Evolutionary conservation across 2,329 filamentous ascomycete species (phyloP).

Genomic region (Colletotrichum abscissum): DNA sequence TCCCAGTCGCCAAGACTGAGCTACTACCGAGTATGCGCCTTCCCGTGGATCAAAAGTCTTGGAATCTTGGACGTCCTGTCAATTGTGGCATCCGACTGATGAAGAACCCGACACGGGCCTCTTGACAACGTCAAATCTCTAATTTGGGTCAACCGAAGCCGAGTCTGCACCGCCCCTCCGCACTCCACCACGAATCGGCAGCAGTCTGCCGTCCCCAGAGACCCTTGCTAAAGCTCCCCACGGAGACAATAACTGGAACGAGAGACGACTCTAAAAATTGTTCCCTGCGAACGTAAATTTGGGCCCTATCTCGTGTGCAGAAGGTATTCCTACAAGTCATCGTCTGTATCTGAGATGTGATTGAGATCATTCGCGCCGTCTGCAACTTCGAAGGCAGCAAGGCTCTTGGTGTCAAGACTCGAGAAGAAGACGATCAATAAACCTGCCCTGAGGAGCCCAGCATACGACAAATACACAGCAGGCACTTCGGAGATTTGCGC

Average conservation of each 20-base stretch:
- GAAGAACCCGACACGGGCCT: neutral
- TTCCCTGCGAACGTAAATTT: too few species aligned
- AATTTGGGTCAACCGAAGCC: neutral
- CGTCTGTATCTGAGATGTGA: too few species aligned
- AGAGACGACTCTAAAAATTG: neutral
- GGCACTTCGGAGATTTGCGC: too few species aligned
- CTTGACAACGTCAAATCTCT: neutral
- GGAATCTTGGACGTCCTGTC: neutral
- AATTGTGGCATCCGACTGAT: neutral
- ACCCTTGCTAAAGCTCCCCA: constrained; percentile 5
- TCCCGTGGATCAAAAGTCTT: neutral
- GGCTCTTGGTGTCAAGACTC: too few species aligned
- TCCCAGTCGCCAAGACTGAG: constrained; percentile 6
- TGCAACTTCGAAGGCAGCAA: too few species aligned
- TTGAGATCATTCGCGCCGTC: too few species aligned
- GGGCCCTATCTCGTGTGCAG: too few species aligned
- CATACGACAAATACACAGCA: neutral
- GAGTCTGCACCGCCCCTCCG: constrained; percentile 9
- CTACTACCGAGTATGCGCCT: neutral
- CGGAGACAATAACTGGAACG: neutral
- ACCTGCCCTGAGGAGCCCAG: neutral
- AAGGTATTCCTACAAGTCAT: too few species aligned
- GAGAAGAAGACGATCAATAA: too few species aligned
- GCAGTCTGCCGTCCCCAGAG: neutral
- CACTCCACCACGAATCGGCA: constrained; percentile 12